These are phyloP conservation scores for Cyclostephanos tholiformis DNA, from an alignment of 108 stramenopile genomes.

Conservation along the genomic window DNA sequence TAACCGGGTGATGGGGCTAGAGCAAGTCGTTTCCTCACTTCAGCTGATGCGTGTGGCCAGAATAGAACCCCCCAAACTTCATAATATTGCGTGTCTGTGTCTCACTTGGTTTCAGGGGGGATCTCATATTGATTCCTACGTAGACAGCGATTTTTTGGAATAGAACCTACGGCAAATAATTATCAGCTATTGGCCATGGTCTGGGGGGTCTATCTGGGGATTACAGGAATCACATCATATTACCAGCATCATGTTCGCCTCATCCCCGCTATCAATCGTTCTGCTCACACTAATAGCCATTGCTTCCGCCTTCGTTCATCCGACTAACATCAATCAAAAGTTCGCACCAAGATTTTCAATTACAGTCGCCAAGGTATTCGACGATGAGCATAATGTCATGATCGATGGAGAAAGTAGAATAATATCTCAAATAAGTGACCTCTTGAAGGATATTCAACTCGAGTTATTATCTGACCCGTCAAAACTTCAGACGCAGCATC, in stretches of 20 bases:
- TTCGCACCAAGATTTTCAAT: background rate
- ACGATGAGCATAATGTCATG: background rate
- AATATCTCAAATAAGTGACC: background rate
- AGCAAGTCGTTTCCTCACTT: no score
- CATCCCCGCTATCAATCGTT: background rate
- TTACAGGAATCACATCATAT: no score
- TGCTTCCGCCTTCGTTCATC: constrained; percentile 6
- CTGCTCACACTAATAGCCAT: background rate
- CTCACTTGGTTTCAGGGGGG: no score
- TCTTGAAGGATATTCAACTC: background rate
- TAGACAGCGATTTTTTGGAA: no score
- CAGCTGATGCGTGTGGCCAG: no score
- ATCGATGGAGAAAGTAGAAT: constrained; percentile 8
- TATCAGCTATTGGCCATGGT: no score
- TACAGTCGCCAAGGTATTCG: background rate
- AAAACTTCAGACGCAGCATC: constrained; percentile 3
- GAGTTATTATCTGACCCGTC: constrained; percentile 7
- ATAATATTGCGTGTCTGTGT: no score
- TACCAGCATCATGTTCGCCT: background rate
- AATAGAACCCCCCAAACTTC: no score
- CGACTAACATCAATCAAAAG: constrained; percentile 1
- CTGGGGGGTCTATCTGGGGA: no score
- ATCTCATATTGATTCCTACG: no score
- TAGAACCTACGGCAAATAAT: no score
- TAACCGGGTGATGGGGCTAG: no score